Evolutionary conservation across 495 filamentous ascomycete species (phyloP), one percentile per base, ranked within the genome.

Genomic region (Daldinia bambusicola): DNA sequence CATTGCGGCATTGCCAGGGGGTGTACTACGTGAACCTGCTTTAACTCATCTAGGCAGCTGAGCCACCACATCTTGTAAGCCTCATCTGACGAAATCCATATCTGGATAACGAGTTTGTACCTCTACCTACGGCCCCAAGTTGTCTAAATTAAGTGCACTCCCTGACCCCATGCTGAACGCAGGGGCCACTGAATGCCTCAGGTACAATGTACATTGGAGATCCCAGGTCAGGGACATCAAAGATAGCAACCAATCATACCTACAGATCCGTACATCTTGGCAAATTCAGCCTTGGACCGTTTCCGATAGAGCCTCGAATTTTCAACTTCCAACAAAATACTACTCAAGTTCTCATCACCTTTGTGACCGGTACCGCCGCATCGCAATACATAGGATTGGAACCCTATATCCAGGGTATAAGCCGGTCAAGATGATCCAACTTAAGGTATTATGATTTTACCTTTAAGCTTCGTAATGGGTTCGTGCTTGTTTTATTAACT

Each of bases 341-440:
- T 26, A 26, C 9, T 45, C 50, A 48, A 38, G 37, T 13, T 9
- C 18, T 22, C 31, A 50, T 37, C 37, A 9, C 38, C 13, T 59
- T 14, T 20, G 41, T 16, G 26, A 26, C 26, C 26, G 1, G 48
- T 34, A 55, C 20, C 16, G 13, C 52, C 51, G 55, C 61, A 75
- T 61, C 55, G 48, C 55, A 62, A 58, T 48, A 52, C 36, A 38
- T 18, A 43, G 52, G 66, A 70, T 69, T 61, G 57, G 67, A 31
- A n/a, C 66, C 72, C 72, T 53, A 43, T n/a, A 51, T 62, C 61
- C 36, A 64, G 64, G 71, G 61, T 70, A 57, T 66, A 57, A 36
- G 58, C 76, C 80, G 73, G 73, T 76, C 88, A 91, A 79, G 78
- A 99, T 99, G 95, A 97, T 99, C 80, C 95, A 98, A 87, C 85